Base-by-base conservation (phyloP, 495 filamentous ascomycete species). In the Daldinia concentrica region DNA sequence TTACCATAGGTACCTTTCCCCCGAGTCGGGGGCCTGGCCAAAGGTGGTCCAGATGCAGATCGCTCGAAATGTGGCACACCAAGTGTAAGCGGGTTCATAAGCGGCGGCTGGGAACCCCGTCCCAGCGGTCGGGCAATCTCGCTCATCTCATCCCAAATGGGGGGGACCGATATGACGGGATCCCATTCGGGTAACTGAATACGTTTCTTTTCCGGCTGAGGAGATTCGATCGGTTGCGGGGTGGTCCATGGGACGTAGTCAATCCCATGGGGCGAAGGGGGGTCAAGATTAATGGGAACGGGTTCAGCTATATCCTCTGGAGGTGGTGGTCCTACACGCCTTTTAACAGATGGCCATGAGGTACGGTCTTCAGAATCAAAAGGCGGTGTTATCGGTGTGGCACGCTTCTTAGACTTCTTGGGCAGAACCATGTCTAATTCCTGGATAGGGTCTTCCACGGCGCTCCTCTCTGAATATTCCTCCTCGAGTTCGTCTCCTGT, bases 401-500 rank as follows among this genome's bases (percentile, higher is more conserved):
- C 0, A 14, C 39, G 22, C 32, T 34, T 62, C 22, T 39, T 62
- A 6, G 70, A 36, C 55, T 58, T 52, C 34, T 12, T 17, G 1
- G 64, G 51, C 1, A 54, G 22, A n/a, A 62, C 51, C 0, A 15
- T 14, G 0, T 14, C 60, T 11, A 77, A 39, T 50, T 77, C 66
- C 14, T 48, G 30, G 1, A 62, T 17, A 1, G 69, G 65, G 32
- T 77, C 74, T 8, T 59, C 11, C 12, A 64, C 74, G 29, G 74
- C 74, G 57, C 66, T 57, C 5, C 15, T 36, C 66, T 77, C 74
- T 19, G 72, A 75, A 63, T 71, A 77, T 34, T 77, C 74, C 27
- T 77, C 69, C 0, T 41, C 39, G 11, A 56, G 4, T 9, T 68
- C 62, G 26, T 58, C 36, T 1, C 19, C 59, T 15, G 54, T 17